phyloP scores from a whole-genome alignment of 345 rosid genomes.

The Corymbia maculata region DNA sequence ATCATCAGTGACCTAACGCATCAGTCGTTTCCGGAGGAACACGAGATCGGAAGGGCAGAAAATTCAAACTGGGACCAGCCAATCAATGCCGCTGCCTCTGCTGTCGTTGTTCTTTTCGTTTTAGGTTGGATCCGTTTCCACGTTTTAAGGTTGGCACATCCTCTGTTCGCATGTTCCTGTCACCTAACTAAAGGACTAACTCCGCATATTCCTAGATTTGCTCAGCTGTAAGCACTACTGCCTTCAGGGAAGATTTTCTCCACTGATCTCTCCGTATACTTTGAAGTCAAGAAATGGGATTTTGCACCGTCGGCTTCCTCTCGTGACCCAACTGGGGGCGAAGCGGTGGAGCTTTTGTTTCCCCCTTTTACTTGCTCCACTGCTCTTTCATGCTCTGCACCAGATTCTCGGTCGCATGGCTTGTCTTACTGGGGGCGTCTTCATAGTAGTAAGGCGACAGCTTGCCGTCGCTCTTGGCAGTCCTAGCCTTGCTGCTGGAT shows the following conservation, averaged over 20 bases:
- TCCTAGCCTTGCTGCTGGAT: conserved; percentile 12
- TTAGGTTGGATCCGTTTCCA: neutral
- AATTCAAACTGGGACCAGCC: neutral
- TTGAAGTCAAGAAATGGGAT: neutral
- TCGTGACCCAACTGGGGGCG: neutral
- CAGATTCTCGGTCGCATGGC: neutral
- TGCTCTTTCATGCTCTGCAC: neutral
- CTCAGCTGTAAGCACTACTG: neutral
- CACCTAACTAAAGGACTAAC: neutral
- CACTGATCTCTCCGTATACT: neutral
- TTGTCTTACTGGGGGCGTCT: conserved; percentile 2
- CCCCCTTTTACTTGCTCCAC: neutral
- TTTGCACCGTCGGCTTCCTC: neutral
- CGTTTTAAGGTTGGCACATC: neutral
- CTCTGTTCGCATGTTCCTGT: neutral
- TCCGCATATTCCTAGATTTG: neutral
- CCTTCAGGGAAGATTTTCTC: neutral
- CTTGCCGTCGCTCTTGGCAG: conserved; percentile 33
- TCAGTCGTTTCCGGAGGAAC: neutral
- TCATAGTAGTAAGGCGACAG: conserved; percentile 64
- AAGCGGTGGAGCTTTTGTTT: neutral
- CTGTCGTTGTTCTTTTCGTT: neutral
- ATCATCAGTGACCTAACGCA: neutral
- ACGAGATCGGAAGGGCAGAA: neutral
- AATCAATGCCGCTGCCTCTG: neutral